Conservation (phyloP, 1,284 basidiomycete species). For the Cryptococcus sp. region DNA sequence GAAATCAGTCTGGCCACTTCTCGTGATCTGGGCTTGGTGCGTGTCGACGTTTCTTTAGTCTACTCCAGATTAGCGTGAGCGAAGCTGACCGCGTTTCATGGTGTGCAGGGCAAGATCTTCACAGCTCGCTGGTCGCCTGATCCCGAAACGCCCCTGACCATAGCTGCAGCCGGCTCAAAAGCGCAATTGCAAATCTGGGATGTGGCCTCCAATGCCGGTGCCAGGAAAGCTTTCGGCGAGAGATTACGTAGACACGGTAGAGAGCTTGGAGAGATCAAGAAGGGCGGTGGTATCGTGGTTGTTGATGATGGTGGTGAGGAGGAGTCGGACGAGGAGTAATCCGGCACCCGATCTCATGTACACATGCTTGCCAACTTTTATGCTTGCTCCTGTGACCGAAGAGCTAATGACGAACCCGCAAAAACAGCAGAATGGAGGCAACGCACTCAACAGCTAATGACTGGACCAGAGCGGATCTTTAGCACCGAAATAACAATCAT, state of each 20-base stretch:
- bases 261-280: slow-evolving; percentile 61
- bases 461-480: too few species aligned
- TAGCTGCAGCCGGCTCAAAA: slow-evolving; percentile 91
- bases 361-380: too few species aligned
- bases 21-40: slow-evolving; percentile 87
- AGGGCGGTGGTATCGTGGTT: slow-evolving; percentile 67
- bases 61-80: neutral
- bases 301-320: slow-evolving; percentile 67
- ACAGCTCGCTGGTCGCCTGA: slow-evolving; percentile 88
- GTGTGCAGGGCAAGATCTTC: slow-evolving; percentile 93
- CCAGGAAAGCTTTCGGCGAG: slow-evolving; percentile 72
- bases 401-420: too few species aligned
- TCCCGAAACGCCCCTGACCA: slow-evolving; percentile 73
- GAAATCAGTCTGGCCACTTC: slow-evolving; percentile 85
- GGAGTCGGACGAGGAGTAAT: slow-evolving; percentile 45
- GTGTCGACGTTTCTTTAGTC: slow-evolving; percentile 48
- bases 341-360: neutral
- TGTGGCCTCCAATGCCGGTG: slow-evolving; percentile 73
- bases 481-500: too few species aligned
- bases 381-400: too few species aligned
- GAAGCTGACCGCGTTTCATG: neutral
- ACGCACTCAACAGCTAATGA: too few species aligned
- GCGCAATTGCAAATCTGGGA: slow-evolving; percentile 96
- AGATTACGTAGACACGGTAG: slow-evolving; percentile 72
- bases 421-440: too few species aligned